These are phyloP conservation scores for Teunomyces tritomae DNA, from an alignment of 805 yeast genomes.

Conservation along the genomic window DNA sequence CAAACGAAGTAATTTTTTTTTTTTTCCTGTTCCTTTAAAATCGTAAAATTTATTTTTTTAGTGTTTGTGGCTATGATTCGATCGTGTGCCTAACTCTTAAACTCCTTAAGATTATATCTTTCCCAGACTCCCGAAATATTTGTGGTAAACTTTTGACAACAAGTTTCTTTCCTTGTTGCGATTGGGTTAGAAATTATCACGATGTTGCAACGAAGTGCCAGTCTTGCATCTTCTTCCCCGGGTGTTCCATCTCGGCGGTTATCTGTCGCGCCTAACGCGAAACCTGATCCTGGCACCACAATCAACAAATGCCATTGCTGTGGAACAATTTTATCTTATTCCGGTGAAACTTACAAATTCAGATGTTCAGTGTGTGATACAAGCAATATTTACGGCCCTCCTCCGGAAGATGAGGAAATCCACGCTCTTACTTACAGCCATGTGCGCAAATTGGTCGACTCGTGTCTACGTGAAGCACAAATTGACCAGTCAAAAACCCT, in stretches of 20 bases:
- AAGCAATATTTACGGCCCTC: slow-evolving; percentile 30
- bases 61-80: slow-evolving; percentile 1
- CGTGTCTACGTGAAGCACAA: slow-evolving; percentile 24
- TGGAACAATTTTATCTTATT: not conserved
- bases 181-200: not conserved
- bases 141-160: not conserved
- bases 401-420: slow-evolving; percentile 5
- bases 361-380: slow-evolving; percentile 64
- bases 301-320: slow-evolving; percentile 1
- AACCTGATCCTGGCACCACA: not conserved
- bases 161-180: not conserved
- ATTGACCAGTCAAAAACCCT: slow-evolving; percentile 17
- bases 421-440: slow-evolving; percentile 25
- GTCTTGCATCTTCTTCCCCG: not conserved
- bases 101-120: not conserved
- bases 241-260: not conserved
- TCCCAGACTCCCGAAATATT: not conserved
- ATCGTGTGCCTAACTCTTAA: not conserved
- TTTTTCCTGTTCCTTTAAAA: not conserved
- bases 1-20: not conserved
- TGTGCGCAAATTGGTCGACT: slow-evolving; percentile 32
- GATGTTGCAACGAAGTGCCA: not conserved
- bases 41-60: not conserved
- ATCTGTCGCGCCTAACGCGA: not conserved
- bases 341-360: slow-evolving; percentile 30